Conservation (phyloP, 331 rosid genomes). For the Stylosanthes scabra region DNA sequence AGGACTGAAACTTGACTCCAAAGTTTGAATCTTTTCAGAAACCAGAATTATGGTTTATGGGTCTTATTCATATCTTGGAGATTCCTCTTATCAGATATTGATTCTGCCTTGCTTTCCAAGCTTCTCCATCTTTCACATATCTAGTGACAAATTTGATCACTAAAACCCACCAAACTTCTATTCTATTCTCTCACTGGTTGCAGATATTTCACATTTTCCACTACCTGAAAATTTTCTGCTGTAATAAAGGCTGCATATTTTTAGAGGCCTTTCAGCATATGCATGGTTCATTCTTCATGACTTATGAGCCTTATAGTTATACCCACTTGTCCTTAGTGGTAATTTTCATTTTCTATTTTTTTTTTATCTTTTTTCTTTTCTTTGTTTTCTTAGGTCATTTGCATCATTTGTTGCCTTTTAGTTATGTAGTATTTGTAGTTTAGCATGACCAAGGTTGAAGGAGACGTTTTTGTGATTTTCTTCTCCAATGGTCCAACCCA, state of each 20-base stretch:
- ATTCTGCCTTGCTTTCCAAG: slow-evolving; percentile 12
- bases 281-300: background rate
- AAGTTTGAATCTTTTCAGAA: background rate
- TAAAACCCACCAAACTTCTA: too few relatives aligned
- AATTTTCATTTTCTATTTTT: slow-evolving; percentile 6
- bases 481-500: slow-evolving; percentile 40
- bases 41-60: background rate
- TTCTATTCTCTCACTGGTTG: slow-evolving; percentile 46
- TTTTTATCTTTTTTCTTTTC: background rate
- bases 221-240: slow-evolving; percentile 28
- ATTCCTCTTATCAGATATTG: slow-evolving; percentile 4
- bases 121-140: slow-evolving; percentile 18
- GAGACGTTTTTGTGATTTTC: slow-evolving; percentile 87
- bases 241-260: slow-evolving; percentile 52
- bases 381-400: background rate
- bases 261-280: slow-evolving; percentile 48
- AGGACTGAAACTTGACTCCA: slow-evolving; percentile 43
- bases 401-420: slow-evolving; percentile 18
- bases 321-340: slow-evolving; percentile 11
- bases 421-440: slow-evolving; percentile 27
- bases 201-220: slow-evolving; percentile 34
- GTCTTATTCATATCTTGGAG: background rate
- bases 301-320: slow-evolving; percentile 10
- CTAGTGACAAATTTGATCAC: too few relatives aligned
- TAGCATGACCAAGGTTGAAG: slow-evolving; percentile 41